Evolutionary conservation across 495 filamentous ascomycete species (phyloP).

Genomic region (Cercophora samala): DNA sequence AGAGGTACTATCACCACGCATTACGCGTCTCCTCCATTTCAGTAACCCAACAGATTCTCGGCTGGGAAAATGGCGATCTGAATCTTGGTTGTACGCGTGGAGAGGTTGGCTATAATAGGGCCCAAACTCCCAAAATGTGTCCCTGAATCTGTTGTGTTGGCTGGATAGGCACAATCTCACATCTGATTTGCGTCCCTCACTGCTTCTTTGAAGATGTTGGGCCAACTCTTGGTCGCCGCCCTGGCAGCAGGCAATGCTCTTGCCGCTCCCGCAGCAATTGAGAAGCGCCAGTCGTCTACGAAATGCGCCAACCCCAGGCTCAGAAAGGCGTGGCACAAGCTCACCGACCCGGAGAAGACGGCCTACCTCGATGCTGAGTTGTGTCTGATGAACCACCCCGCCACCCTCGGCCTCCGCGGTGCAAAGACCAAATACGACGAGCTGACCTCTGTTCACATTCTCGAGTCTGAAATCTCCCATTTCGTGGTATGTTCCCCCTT

Average conservation of each 20-base stretch:
- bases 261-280: not conserved
- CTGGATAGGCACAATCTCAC: not conserved
- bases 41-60: not conserved
- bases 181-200: not conserved
- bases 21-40: not conserved
- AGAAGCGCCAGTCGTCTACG: not conserved
- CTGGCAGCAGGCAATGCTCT: not conserved
- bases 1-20: not conserved
- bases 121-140: not conserved
- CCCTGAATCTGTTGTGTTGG: not conserved
- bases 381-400: constrained; percentile 22
- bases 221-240: not conserved
- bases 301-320: not conserved
- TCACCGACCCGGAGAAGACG: constrained; percentile 19
- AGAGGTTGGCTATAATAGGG: not conserved
- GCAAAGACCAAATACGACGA: constrained; percentile 24
- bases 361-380: constrained; percentile 26
- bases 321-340: constrained; percentile 22
- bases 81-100: not conserved
- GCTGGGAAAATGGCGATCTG: not conserved
- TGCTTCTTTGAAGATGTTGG: not conserved
- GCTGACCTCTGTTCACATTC: constrained; percentile 22
- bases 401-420: constrained; percentile 19
- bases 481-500: constrained; percentile 17
- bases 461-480: constrained; percentile 18